Percentiles rank a stretch among this genome's conserved stretches.
These are phyloP conservation scores for Allantophomopsis cytisporea DNA, from an alignment of 2,329 filamentous ascomycete species.

Conservation along the genomic window DNA sequence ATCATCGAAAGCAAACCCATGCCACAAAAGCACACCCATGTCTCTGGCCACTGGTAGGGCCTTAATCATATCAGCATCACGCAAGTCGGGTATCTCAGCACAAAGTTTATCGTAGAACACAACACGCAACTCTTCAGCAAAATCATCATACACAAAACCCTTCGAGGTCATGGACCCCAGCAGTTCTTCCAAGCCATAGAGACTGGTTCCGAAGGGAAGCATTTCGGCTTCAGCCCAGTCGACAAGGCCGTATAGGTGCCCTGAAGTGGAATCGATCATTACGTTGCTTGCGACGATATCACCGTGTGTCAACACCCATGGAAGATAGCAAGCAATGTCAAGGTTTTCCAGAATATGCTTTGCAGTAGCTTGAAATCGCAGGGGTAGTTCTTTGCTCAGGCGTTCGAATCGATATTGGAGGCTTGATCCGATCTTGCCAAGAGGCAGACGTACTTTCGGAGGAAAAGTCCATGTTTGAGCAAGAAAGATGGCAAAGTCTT, in stretches of 20 bases:
- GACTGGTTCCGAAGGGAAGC: conserved; percentile 42
- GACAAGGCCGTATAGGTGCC: conserved; percentile 35
- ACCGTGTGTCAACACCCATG: conserved; percentile 45
- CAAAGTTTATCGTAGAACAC: conserved; percentile 33
- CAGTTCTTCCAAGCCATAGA: conserved; percentile 48
- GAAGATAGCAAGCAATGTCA: conserved; percentile 25
- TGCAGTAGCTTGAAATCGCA: conserved; percentile 13
- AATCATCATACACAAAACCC: conserved; percentile 26
- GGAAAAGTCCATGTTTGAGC: conserved; percentile 21
- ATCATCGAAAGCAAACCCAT: conserved; percentile 49
- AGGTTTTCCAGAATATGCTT: conserved; percentile 14
- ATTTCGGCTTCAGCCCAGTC: conserved; percentile 54
- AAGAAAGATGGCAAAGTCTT: conserved; percentile 27
- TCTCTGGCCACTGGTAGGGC: conserved; percentile 29
- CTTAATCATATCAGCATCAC: conserved; percentile 11
- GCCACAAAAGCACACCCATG: conserved; percentile 47
- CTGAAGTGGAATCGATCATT: conserved; percentile 30
- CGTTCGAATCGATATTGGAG: conserved; percentile 24
- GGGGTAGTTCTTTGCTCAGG: conserved; percentile 22
- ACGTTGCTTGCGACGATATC: conserved; percentile 45
- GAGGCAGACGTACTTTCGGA: background rate
- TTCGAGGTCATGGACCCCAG: conserved; percentile 29
- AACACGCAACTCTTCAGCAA: conserved; percentile 26
- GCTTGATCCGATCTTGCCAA: conserved; percentile 26
- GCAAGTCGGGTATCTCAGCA: conserved; percentile 19